A percentile compares a stretch with the other conserved stretches of the same genome.
Evolutionary conservation across 2,329 filamentous ascomycete genomes (phyloP).

Genomic region (Fusarium anthophilum): DNA sequence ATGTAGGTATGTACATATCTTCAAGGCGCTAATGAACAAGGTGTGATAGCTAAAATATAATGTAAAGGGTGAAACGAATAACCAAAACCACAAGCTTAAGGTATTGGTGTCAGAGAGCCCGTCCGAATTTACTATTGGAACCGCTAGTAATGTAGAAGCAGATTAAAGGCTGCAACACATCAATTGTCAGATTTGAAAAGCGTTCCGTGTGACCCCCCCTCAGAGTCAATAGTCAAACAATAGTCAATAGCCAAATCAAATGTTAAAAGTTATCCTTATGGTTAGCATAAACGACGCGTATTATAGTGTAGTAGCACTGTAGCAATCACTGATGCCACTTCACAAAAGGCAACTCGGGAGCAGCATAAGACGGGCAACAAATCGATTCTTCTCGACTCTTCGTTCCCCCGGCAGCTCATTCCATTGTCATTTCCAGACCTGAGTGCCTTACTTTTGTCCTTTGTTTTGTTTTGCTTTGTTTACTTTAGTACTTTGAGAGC

Average conservation of each 20-base stretch:
- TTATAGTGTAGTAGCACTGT: background rate
- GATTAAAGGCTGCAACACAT: constrained; percentile 64
- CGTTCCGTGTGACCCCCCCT: constrained; percentile 37
- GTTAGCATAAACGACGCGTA: constrained; percentile 15
- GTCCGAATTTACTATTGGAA: constrained; percentile 63
- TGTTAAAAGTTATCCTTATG: background rate
- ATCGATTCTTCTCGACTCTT: constrained; percentile 45
- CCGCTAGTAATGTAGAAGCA: constrained; percentile 62
- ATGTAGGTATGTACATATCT: no score
- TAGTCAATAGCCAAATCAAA: background rate
- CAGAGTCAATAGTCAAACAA: no score
- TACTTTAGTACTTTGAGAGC: constrained; percentile 59
- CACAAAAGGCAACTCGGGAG: constrained; percentile 28
- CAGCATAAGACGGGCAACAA: constrained; percentile 32
- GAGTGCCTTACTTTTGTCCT: constrained; percentile 1
- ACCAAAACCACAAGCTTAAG: constrained; percentile 58
- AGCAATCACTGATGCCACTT: constrained; percentile 33
- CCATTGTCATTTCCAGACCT: constrained; percentile 4
- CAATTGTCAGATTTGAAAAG: constrained; percentile 57
- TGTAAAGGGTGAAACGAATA: constrained; percentile 74
- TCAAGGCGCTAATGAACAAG: background rate
- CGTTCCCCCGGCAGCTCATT: constrained; percentile 21
- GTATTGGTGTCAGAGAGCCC: constrained; percentile 70
- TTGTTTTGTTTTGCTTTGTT: constrained; percentile 30
- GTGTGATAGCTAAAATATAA: constrained; percentile 32